Evolutionary conservation across 1,284 basidiomycete species (phyloP).

Genomic region (Apiotrichum gamsii): DNA sequence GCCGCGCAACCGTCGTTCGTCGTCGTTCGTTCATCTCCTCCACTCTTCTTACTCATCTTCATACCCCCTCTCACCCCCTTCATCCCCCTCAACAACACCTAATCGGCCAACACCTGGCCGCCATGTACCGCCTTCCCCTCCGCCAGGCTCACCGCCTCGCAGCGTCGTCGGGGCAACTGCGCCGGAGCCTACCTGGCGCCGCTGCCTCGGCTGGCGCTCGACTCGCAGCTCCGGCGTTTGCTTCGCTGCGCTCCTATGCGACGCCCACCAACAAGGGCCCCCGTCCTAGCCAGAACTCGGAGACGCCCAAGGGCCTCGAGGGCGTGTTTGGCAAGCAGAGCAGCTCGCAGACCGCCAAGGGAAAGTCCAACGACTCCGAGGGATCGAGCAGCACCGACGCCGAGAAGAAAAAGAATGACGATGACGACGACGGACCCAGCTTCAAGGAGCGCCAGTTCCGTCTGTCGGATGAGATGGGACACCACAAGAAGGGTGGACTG

Average conservation of each 20-base stretch:
- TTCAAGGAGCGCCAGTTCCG: constrained; percentile 32
- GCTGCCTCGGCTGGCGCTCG: constrained; percentile 18
- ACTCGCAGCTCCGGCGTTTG: not conserved
- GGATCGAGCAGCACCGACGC: constrained; percentile 20
- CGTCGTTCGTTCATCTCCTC: too few species aligned
- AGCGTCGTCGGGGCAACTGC: too few species aligned
- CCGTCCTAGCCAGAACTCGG: constrained; percentile 31
- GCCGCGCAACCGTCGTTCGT: too few species aligned
- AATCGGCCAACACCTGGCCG: not conserved
- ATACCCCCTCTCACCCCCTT: too few species aligned
- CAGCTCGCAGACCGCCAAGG: constrained; percentile 15
- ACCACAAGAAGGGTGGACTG: constrained; percentile 25
- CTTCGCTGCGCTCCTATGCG: constrained; percentile 22
- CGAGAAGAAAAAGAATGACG: constrained; percentile 4
- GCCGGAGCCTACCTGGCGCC: too few species aligned
- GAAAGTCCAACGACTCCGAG: constrained; percentile 1
- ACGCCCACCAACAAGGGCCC: constrained; percentile 27
- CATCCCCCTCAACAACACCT: too few species aligned
- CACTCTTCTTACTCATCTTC: too few species aligned
- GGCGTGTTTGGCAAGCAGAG: constrained; percentile 34
- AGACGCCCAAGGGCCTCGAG: constrained; percentile 39
- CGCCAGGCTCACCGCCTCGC: not conserved
- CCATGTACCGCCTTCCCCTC: constrained; percentile 8
- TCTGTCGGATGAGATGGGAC: constrained; percentile 29
- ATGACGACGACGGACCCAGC: constrained; percentile 21